phyloP scores from a whole-genome alignment of 257 asterid genomes.

The Nicotiana sylvestris region DNA sequence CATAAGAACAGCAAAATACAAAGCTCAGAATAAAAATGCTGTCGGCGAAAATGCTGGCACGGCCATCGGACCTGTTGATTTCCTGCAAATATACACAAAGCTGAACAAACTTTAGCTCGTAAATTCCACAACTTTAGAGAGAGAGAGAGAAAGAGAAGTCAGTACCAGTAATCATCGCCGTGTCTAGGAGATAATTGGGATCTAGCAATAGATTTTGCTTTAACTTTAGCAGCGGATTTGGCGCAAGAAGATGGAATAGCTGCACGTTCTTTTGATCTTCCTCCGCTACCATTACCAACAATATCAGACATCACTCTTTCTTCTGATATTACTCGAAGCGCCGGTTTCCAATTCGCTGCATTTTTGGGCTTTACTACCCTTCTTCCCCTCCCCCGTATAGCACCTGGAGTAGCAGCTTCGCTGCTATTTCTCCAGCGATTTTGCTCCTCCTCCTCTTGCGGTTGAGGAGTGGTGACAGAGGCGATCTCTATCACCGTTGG shows the following conservation, averaged over 20 bases:
- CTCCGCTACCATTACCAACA: not conserved
- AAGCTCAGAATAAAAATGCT: conserved; percentile 31
- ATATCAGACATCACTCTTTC: conserved; percentile 21
- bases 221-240: conserved; percentile 9
- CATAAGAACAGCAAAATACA: not conserved
- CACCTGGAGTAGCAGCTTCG: not conserved
- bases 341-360: conserved; percentile 44
- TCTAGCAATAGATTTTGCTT: conserved; percentile 22
- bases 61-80: conserved; percentile 19
- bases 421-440: not conserved
- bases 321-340: conserved; percentile 42
- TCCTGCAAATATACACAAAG: conserved; percentile 25
- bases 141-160: not conserved
- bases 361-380: conserved; percentile 15
- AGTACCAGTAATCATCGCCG: conserved; percentile 26
- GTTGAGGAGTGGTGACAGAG: not conserved
- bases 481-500: conserved; percentile 20
- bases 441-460: conserved; percentile 1
- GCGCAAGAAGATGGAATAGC: not conserved
- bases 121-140: not conserved
- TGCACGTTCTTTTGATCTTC: not conserved
- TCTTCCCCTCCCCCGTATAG: not conserved
- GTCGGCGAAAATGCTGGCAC: conserved; percentile 45
- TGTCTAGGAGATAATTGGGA: conserved; percentile 8
- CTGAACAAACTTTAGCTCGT: not conserved